phyloP scores from a whole-genome alignment of 2,329 filamentous ascomycete species.

The Aspergillus pseudoglaucus region DNA sequence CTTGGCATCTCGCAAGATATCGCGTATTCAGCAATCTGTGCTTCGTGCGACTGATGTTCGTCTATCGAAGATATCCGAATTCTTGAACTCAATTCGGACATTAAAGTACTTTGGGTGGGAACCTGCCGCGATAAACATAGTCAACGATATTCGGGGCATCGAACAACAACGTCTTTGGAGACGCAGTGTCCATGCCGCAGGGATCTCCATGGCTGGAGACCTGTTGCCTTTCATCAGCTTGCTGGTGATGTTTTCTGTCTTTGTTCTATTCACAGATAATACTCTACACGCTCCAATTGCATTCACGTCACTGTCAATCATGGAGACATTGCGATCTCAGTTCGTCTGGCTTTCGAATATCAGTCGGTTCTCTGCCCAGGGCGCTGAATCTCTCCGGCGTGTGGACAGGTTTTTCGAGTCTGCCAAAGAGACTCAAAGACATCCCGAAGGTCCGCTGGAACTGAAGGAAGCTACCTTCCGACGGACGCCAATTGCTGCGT shows the following conservation, averaged over 20 bases:
- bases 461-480: conserved; percentile 45
- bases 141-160: conserved; percentile 44
- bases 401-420: conserved; percentile 51
- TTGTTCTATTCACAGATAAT: conserved; percentile 44
- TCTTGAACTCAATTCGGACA: conserved; percentile 51
- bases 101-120: conserved; percentile 60
- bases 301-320: conserved; percentile 51
- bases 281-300: conserved; percentile 51
- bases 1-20: conserved; percentile 46
- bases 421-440: conserved; percentile 43
- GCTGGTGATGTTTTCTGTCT: conserved; percentile 49
- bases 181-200: conserved; percentile 39
- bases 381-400: conserved; percentile 45
- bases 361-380: conserved; percentile 38
- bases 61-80: conserved; percentile 54
- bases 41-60: conserved; percentile 52
- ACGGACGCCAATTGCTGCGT: conserved; percentile 46
- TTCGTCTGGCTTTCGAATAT: conserved; percentile 46
- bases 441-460: conserved; percentile 45
- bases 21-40: conserved; percentile 46
- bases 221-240: conserved; percentile 49
- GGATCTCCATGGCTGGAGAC: conserved; percentile 46
- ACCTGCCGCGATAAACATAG: conserved; percentile 45
- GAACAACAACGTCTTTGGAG: conserved; percentile 53
- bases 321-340: conserved; percentile 49